Base-by-base conservation (phyloP, 208 protist genomes). In the Leishmania arabica region DNA sequence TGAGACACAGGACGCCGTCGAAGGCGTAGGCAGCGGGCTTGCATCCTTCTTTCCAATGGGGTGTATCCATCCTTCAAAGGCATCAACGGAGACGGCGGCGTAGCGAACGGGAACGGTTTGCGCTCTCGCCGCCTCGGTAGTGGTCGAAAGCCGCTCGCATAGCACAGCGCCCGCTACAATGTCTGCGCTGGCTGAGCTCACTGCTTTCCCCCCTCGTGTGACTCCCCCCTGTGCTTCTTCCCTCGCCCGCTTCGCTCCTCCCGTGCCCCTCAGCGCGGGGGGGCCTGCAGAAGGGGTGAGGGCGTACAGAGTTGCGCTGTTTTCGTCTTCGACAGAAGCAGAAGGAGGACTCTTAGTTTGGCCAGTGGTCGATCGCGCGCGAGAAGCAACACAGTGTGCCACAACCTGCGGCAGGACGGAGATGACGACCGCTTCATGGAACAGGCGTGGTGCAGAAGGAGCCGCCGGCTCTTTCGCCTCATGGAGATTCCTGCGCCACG, bases 401-500 rank as follows among this genome's bases (percentile, higher is more conserved):
- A 85, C 72, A 1, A 85, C 82, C 71, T 85, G 82, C 53, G 82
- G 82, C 19, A 79, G 45, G 7, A 82, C 73, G 2, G 82, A 85
- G 40, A 85, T 53, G 0, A 85, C 72, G 0, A 81, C 58, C 11
- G 77, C 62, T 11, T 85, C 82, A 15, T 34, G 42, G 4, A 45
- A 65, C 37, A 13, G 58, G 21, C 21, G 31, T 31, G 19, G 1
- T 17, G 40, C 42, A 60, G 76, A 60, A 24, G 75, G 8, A 13
- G 76, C 47, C 1, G 51, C 37, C n/a, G 72, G 4, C 49, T 49
- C 19, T n/a, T 62, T 27, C 37, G 31, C 64, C 31, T 69, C 58
- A 24, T 53, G 42, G 31, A 40, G 53, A 45, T 15, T 21, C 3
- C n/a, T 45, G 15, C 8, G 34, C 80, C 80, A 84, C 34, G 75